Percentiles rank a stretch among this genome's conserved stretches.
Evolutionary conservation across 176 grass and related monocot genomes (phyloP).

Genomic region (Triticum timopheevii): DNA sequence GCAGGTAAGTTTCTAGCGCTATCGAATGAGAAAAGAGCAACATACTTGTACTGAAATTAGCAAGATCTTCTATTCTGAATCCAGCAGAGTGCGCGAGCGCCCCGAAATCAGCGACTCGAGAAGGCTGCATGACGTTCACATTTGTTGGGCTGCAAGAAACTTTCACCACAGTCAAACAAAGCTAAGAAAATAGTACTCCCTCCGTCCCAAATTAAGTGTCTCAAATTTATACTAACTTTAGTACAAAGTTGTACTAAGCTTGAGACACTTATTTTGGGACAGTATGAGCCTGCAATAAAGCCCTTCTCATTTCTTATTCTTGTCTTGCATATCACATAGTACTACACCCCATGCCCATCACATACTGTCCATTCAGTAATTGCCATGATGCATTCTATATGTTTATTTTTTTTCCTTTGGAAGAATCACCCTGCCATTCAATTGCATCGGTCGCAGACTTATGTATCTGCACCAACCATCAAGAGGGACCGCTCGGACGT

Average conservation of each 20-base stretch:
- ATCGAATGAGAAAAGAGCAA: constrained; percentile 17
- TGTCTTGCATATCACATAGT: background rate
- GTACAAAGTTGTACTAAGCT: too few species aligned
- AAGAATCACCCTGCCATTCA: background rate
- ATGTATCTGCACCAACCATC: background rate
- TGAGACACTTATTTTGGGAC: too few species aligned
- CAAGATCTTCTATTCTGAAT: constrained; percentile 65
- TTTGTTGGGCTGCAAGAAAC: constrained; percentile 37
- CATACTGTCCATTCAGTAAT: constrained; percentile 1
- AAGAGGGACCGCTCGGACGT: constrained; percentile 11
- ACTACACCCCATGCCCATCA: background rate
- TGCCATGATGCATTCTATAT: too few species aligned
- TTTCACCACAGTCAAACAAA: constrained; percentile 7
- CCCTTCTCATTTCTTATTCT: background rate
- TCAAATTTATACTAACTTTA: too few species aligned
- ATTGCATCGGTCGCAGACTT: background rate
- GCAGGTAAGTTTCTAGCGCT: background rate
- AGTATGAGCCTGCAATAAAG: background rate
- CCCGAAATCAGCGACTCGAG: constrained; percentile 57
- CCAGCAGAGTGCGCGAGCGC: constrained; percentile 56
- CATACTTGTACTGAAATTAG: constrained; percentile 61
- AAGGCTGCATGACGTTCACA: constrained; percentile 62
- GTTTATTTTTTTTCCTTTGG: background rate
- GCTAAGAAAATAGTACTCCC: constrained; percentile 1
- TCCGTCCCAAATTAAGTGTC: too few species aligned